phyloP scores from a whole-genome alignment of 1,284 basidiomycete genomes.

The Schizopora paradoxa region DNA sequence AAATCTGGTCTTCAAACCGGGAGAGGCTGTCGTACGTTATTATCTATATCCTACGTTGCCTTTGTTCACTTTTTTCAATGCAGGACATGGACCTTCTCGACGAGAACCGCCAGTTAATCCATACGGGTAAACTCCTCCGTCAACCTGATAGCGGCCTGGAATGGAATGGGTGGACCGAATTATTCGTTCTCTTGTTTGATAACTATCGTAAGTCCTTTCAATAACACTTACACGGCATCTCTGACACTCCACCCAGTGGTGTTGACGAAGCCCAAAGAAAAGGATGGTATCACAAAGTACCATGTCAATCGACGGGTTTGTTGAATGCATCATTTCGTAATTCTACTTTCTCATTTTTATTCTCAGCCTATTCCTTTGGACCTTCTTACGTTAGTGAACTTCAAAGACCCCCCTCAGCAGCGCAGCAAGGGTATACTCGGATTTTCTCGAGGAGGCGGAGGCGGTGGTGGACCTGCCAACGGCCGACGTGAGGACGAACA shows the following conservation, averaged over 20 bases:
- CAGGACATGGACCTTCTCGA: slow-evolving; percentile 86
- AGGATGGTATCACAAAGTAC: slow-evolving; percentile 68
- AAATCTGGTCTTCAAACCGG: slow-evolving; percentile 72
- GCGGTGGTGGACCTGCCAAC: slow-evolving; percentile 34
- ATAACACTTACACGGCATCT: slow-evolving; percentile 7
- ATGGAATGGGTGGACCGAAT: slow-evolving; percentile 78
- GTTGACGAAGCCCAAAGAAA: slow-evolving; percentile 78
- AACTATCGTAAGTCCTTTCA: slow-evolving; percentile 71
- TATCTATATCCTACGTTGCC: neutral
- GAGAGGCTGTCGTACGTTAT: slow-evolving; percentile 66
- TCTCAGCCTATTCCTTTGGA: slow-evolving; percentile 84
- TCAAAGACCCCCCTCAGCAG: slow-evolving; percentile 68
- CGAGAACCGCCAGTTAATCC: slow-evolving; percentile 77
- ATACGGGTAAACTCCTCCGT: slow-evolving; percentile 75
- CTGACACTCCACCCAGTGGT: slow-evolving; percentile 53
- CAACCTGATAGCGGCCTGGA: slow-evolving; percentile 84
- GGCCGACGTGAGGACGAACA: too few relatives aligned
- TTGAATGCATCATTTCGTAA: slow-evolving; percentile 15
- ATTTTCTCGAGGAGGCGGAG: slow-evolving; percentile 39
- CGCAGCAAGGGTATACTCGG: slow-evolving; percentile 59
- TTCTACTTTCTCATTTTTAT: slow-evolving; percentile 12
- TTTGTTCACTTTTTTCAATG: slow-evolving; percentile 11
- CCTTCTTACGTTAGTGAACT: slow-evolving; percentile 75
- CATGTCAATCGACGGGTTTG: slow-evolving; percentile 75
- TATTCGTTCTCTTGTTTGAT: slow-evolving; percentile 87